These are phyloP conservation scores for Tanacetum coccineum DNA, from an alignment of 129 eudicot species.

Conservation along the genomic window DNA sequence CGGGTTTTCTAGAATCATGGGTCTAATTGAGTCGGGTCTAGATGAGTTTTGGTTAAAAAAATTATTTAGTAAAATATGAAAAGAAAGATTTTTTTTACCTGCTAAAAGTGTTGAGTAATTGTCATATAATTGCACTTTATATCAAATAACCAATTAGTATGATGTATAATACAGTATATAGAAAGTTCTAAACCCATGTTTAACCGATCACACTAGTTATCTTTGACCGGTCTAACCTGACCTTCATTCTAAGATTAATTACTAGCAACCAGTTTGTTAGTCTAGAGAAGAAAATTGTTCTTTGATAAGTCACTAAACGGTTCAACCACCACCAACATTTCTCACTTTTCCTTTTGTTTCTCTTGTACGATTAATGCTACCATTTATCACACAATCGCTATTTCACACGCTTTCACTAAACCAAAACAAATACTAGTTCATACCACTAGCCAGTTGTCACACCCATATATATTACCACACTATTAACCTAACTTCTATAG, in stretches of 20 bases:
- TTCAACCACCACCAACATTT: constrained; percentile 88
- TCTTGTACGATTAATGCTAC: constrained; percentile 26
- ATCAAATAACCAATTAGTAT: too few species aligned
- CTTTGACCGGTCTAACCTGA: constrained; percentile 2
- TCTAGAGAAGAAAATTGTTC: constrained; percentile 15
- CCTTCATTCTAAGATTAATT: background rate
- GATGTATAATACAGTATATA: too few species aligned
- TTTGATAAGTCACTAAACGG: constrained; percentile 40
- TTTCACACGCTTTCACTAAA: constrained; percentile 23
- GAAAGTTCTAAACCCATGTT: too few species aligned
- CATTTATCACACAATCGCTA: constrained; percentile 22
- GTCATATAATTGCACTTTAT: too few species aligned
- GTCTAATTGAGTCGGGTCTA: too few species aligned
- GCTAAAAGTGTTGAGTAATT: too few species aligned
- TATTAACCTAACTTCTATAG: background rate
- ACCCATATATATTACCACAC: background rate
- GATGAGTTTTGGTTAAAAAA: too few species aligned
- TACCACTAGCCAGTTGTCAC: constrained; percentile 26
- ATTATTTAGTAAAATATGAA: too few species aligned
- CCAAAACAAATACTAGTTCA: constrained; percentile 4
- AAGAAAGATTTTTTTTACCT: too few species aligned
- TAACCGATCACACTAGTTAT: too few species aligned
- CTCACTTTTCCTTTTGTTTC: constrained; percentile 17
- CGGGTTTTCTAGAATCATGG: too few species aligned
- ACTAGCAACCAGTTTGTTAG: constrained; percentile 1